Evolutionary conservation across 2,329 filamentous ascomycete species (phyloP).

Genomic region (Pezicula neosporulosa): DNA sequence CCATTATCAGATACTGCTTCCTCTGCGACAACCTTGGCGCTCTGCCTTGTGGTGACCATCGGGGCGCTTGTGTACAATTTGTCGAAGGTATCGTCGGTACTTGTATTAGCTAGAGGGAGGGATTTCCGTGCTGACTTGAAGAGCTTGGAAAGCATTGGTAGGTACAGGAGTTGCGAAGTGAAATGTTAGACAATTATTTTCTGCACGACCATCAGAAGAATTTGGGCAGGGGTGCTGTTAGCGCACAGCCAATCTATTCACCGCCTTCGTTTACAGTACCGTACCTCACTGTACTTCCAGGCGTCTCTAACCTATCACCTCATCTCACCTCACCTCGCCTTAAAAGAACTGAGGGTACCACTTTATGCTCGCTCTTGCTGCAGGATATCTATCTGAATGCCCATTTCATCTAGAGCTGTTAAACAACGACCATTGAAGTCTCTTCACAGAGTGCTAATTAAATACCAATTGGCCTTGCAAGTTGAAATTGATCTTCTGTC

Average conservation of each 20-base stretch:
- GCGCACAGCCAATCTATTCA: neutral
- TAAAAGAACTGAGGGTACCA: no score
- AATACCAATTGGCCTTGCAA: no score
- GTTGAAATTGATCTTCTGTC: no score
- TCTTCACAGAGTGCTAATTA: no score
- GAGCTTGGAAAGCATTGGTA: conserved; percentile 23
- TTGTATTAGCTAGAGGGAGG: conserved; percentile 8
- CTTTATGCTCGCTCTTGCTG: no score
- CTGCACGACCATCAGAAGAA: neutral
- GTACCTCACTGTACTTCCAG: no score
- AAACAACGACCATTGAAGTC: no score
- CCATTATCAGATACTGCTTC: conserved; percentile 5
- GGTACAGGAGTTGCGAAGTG: neutral
- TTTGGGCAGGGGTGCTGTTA: no score
- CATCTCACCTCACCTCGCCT: no score
- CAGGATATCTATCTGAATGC: no score
- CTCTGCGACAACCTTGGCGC: conserved; percentile 2
- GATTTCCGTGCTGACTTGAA: conserved; percentile 19
- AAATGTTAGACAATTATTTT: neutral
- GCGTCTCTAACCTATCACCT: no score
- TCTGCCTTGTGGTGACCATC: conserved; percentile 21
- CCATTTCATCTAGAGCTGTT: no score
- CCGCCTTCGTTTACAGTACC: neutral
- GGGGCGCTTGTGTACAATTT: neutral
- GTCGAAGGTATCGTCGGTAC: neutral